Conservation (phyloP, 352 stramenopile genomes). For the Pythium utonaiense region DNA sequence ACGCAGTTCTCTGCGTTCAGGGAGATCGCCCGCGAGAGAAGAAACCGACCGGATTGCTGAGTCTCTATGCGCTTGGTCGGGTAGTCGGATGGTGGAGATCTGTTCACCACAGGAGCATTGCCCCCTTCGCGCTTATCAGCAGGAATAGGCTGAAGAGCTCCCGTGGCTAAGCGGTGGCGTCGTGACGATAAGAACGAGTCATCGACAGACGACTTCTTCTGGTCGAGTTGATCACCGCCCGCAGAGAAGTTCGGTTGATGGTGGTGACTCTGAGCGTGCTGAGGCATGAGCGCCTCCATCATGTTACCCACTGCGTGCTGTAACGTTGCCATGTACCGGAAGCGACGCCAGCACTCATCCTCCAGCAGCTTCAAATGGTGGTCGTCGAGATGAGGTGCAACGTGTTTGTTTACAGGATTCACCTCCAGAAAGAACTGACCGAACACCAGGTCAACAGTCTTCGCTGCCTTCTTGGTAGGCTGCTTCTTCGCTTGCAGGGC, state of each 20-base stretch:
- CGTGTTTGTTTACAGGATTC: slow-evolving; percentile 58
- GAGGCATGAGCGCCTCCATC: slow-evolving; percentile 32
- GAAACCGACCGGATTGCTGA: slow-evolving; percentile 10
- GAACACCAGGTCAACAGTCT: slow-evolving; percentile 27
- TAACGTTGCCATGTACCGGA: slow-evolving; percentile 34
- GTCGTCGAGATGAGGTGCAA: slow-evolving; percentile 39
- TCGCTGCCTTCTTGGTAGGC: slow-evolving; percentile 17
- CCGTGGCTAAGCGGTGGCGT: not conserved
- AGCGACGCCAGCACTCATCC: slow-evolving; percentile 50
- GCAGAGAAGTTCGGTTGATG: not conserved
- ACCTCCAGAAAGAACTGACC: slow-evolving; percentile 48
- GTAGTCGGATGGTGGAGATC: not conserved
- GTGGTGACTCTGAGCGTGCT: not conserved
- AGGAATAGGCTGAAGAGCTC: not conserved
- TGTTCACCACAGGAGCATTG: not conserved
- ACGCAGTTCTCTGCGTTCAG: not conserved
- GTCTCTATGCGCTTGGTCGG: slow-evolving; percentile 8
- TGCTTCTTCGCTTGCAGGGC: not conserved
- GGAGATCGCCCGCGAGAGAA: slow-evolving; percentile 8
- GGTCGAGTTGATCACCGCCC: not conserved
- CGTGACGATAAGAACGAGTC: not conserved
- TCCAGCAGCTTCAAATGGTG: slow-evolving; percentile 37
- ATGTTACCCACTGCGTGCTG: slow-evolving; percentile 28
- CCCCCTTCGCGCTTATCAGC: not conserved
- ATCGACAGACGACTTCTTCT: not conserved